Evolutionary conservation across 2,329 filamentous ascomycete species (phyloP), one percentile per base, ranked within the genome.

Genomic region (Leptographium flavum): DNA sequence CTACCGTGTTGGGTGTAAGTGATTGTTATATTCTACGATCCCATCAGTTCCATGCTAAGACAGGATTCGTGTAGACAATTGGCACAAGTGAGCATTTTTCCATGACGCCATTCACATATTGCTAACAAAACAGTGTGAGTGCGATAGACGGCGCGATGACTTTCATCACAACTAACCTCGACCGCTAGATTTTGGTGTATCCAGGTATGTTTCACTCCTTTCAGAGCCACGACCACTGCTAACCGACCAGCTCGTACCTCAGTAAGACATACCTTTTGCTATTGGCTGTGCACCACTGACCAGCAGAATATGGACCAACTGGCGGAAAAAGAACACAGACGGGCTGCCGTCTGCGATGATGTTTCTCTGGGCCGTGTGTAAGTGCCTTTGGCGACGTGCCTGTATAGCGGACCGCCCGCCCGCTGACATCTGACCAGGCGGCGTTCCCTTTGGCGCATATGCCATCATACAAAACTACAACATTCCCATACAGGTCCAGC

Each of bases 341-440:
- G 77, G 77, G 3, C 59, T 81, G 2, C 76, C 76, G 0, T 67
- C 65, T 0, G 53, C 59, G 19, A 81, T 81, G 76, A 71, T 80
- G 64, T 72, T 80, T 49, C 57, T 80, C 1, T 81, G 76, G 76
- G 74, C 71, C n/a, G 55, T 67, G 28, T 75, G 74, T 69, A 56
- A 51, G 59, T 52, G 8, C 19, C 5, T 9, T n/a, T n/a, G n/a
- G n/a, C n/a, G n/a, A n/a, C 22, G 14, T 17, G 9, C 25, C 14
- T 25, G 9, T 33, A 5, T 3, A 21, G 13, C 3, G 19, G n/a
- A 7, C 6, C n/a, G 5, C 19, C 2, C 5, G 4, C 17, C 5
- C 7, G 25, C 44, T 37, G 13, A 40, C 31, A n/a, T 22, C 17
- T 17, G n/a, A n/a, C 7, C 32, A 63, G 60, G 59, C 49, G 64